Evolutionary conservation across 768 basidiomycete species (phyloP).

Genomic region (Xerocomellus chrysenteron): DNA sequence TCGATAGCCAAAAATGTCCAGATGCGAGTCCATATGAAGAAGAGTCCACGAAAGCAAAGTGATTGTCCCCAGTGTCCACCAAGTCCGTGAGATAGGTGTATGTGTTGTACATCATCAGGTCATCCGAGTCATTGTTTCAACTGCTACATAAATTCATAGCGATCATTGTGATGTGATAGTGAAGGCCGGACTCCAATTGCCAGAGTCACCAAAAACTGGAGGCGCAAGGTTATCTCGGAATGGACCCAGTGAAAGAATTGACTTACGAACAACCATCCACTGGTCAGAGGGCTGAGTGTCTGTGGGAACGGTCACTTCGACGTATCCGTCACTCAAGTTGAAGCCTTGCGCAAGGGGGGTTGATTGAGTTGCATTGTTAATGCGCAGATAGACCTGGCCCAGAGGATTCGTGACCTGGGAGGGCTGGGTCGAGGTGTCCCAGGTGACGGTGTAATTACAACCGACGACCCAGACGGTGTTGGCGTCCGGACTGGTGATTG

Average conservation of each 20-base stretch:
- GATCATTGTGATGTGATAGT: conserved; percentile 36
- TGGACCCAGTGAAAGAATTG: background rate
- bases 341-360: conserved; percentile 41
- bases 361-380: conserved; percentile 28
- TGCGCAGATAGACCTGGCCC: conserved; percentile 45
- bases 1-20: conserved; percentile 3
- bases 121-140: conserved; percentile 7
- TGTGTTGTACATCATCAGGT: conserved; percentile 16
- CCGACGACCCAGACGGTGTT: conserved; percentile 44
- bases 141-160: conserved; percentile 1
- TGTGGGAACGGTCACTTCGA: conserved; percentile 41
- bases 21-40: background rate
- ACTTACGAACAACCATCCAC: conserved; percentile 48
- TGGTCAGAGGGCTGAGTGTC: conserved; percentile 35
- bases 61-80: conserved; percentile 12
- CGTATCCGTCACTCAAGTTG: conserved; percentile 34
- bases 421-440: conserved; percentile 45
- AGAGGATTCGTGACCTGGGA: conserved; percentile 46
- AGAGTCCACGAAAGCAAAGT: conserved; percentile 1
- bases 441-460: conserved; percentile 41
- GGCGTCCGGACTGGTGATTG: conserved; percentile 37
- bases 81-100: conserved; percentile 5
- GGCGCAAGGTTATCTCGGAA: background rate
- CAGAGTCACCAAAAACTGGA: conserved; percentile 55
- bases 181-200: conserved; percentile 47